Percentiles rank a stretch among this genome's conserved stretches.
phyloP scores from a whole-genome alignment of 768 basidiomycete species.

The Pleurotus eryngii region DNA sequence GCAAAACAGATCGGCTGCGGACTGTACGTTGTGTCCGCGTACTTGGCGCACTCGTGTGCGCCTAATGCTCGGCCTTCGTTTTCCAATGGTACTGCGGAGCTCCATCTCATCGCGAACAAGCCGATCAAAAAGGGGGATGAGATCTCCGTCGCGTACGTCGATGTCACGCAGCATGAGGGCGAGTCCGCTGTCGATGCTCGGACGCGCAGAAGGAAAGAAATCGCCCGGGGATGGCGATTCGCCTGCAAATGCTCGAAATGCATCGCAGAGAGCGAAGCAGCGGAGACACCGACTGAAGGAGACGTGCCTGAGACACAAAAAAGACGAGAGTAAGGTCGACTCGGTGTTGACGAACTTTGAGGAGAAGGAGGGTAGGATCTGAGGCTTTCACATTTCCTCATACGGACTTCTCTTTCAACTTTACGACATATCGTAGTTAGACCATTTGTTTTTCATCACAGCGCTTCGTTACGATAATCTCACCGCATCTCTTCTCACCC shows the following conservation, averaged over 20 bases:
- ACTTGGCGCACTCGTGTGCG: constrained; percentile 72
- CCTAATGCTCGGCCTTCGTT: constrained; percentile 69
- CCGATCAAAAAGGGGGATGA: constrained; percentile 74
- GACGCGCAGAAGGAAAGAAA: constrained; percentile 64
- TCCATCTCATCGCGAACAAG: constrained; percentile 64
- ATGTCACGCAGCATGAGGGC: constrained; percentile 51
- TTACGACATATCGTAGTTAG: too few species aligned
- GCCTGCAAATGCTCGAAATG: constrained; percentile 73
- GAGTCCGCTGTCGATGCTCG: constrained; percentile 57
- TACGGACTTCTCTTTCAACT: neutral
- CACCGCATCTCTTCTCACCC: too few species aligned
- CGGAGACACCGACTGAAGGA: constrained; percentile 22
- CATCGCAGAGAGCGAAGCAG: constrained; percentile 43
- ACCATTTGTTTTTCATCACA: too few species aligned
- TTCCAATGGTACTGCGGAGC: constrained; percentile 59
- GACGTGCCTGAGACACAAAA: constrained; percentile 28
- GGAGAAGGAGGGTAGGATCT: constrained; percentile 10
- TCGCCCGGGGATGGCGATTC: constrained; percentile 81
- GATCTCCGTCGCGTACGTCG: constrained; percentile 73
- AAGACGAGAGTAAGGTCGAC: constrained; percentile 53
- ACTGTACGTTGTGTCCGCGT: constrained; percentile 74
- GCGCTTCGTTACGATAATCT: too few species aligned
- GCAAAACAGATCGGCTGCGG: constrained; percentile 72
- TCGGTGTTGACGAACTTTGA: constrained; percentile 25
- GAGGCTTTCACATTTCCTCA: neutral